Evolutionary conservation across 2,329 filamentous ascomycete genomes (phyloP), one percentile per base, ranked within the genome.

Genomic region (Beauveria caledonica): DNA sequence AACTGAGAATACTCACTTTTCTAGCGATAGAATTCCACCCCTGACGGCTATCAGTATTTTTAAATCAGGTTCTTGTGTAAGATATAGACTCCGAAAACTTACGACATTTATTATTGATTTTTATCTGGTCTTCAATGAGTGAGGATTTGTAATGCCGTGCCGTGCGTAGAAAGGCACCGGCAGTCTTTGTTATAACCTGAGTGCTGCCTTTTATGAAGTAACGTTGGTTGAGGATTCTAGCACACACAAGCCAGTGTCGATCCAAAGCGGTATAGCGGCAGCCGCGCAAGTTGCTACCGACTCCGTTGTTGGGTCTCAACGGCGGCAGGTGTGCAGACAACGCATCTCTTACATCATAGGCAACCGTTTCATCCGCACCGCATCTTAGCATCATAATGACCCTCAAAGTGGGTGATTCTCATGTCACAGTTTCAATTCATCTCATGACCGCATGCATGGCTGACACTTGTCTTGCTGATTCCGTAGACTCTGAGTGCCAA

Each of bases 401-500:
- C 48, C 63, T 72, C 62, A 74, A 74, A 66, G 72, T 70, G 63
- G 40, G 48, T 45, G 10, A 11, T 50, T 39, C 25, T 17, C n/a
- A 17, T 36, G 33, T 36, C 33, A 36, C 13, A 6, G 6, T 36
- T 36, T 6, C 5, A 6, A 11, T 5, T 3, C 33, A 13, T 15
- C 11, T 36, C 11, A 36, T 13, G 11, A 13, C 33, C 33, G 33
- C 27, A 29, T n/a, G n/a, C 53, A 21, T 29, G 5, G 19, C 52
- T 55, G n/a, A 58, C 15, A 2, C 36, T 44, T 19, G 17, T 11
- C 21, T 42, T n/a, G 13, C 29, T 49, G 19, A 21, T 5, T 7
- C n/a, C 3, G 29, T n/a, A 95, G 91, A 96, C 92, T 27, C 82
- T 99, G 27, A 88, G 87, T 10, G 87, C 93, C 46, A 92, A 94